Evolutionary conservation across 108 stramenopile genomes (phyloP).

Genomic region (Nannochloropsis granulata): DNA sequence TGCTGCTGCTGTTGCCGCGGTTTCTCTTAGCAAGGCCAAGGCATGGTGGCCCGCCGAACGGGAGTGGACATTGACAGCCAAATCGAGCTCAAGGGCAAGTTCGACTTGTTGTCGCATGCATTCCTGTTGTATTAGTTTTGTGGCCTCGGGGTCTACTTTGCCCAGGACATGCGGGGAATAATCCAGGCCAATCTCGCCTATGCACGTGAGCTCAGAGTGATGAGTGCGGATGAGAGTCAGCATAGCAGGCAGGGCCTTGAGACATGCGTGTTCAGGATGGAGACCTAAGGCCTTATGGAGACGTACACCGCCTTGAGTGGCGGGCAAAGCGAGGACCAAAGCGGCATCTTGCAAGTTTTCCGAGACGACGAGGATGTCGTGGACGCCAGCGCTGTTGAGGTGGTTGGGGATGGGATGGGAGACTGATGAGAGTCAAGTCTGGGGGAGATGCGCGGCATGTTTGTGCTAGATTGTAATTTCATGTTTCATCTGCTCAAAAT

Average conservation of each 20-base stretch:
- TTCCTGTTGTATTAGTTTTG: conserved; percentile 1
- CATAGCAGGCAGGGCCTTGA: neutral
- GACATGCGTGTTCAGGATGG: conserved; percentile 16
- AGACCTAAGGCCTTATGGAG: conserved; percentile 14
- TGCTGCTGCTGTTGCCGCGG: neutral
- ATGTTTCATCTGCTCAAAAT: neutral
- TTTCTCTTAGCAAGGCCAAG: neutral
- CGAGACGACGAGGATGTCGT: neutral
- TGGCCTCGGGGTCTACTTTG: neutral
- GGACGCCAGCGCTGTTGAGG: neutral
- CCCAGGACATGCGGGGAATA: conserved; percentile 19
- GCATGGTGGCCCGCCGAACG: conserved; percentile 26
- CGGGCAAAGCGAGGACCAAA: neutral
- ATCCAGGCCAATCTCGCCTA: conserved; percentile 24
- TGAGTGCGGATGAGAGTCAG: conserved; percentile 8
- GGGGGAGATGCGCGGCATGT: no score
- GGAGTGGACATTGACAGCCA: conserved; percentile 25
- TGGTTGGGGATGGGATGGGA: neutral
- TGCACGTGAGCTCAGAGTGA: neutral
- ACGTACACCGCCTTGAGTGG: neutral
- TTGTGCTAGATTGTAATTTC: neutral
- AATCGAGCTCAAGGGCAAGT: conserved; percentile 3
- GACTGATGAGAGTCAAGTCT: neutral
- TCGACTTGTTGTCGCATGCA: neutral
- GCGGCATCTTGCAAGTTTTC: neutral